Percentiles rank a stretch among this genome's conserved stretches.
Conservation (phyloP, 305 asterid species). For the Withania somnifera region DNA sequence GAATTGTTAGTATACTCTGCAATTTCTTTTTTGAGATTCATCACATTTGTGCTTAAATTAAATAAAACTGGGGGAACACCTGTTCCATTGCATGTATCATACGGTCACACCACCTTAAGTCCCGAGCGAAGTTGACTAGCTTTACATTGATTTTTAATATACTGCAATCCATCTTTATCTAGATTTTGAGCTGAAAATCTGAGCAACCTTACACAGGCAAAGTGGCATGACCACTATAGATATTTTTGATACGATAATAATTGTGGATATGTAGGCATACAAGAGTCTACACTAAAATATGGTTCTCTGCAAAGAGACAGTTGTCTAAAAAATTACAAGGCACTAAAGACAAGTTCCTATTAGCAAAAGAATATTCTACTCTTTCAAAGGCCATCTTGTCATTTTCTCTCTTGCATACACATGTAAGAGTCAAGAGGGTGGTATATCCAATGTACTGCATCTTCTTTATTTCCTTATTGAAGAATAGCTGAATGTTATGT, state of each 20-base stretch:
- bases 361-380: not conserved
- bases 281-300: not conserved
- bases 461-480: not conserved
- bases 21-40: not conserved
- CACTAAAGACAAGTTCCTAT: not conserved
- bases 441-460: not conserved
- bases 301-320: not conserved
- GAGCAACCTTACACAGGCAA: not conserved
- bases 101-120: not conserved
- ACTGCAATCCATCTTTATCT: not conserved
- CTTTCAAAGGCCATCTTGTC: not conserved
- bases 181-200: not conserved
- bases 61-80: not conserved
- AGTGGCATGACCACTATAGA: not conserved
- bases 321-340: not conserved
- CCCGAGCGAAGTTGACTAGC: not conserved
- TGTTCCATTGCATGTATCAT: not conserved
- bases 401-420: not conserved
- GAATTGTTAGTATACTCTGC: not conserved
- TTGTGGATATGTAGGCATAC: not conserved
- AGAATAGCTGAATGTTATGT: not conserved
- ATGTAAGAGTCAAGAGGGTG: not conserved
- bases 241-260: not conserved
- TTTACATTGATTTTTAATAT: not conserved
- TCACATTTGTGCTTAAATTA: not conserved